Percentiles rank a stretch among this genome's conserved stretches.
Conservation (phyloP, 2,329 filamentous ascomycete species). For the Clathrospora elynae region DNA sequence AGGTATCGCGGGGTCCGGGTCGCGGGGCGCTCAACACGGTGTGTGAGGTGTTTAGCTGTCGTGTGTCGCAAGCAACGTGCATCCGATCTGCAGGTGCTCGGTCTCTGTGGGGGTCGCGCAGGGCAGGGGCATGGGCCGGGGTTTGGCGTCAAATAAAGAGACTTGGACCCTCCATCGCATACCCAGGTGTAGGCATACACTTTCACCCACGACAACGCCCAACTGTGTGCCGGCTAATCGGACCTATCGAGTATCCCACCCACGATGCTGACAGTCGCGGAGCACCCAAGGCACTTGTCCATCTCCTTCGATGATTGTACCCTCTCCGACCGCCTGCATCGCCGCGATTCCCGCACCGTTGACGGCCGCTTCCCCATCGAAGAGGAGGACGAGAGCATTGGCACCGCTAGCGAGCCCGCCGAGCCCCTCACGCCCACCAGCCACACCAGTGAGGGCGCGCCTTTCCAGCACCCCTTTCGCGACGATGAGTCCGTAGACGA, state of each 20-base stretch:
- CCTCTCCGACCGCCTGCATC: constrained; percentile 27
- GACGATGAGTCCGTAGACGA: constrained; percentile 33
- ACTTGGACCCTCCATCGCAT: constrained; percentile 13
- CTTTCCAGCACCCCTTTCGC: constrained; percentile 38
- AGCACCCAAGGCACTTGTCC: constrained; percentile 23
- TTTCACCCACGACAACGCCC: constrained; percentile 6
- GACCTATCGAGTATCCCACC: constrained; percentile 10
- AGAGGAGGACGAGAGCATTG: constrained; percentile 49
- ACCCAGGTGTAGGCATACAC: constrained; percentile 13
- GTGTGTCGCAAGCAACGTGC: constrained; percentile 17
- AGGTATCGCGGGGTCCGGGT: constrained; percentile 9
- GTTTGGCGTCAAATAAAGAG: constrained; percentile 14
- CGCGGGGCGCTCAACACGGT: constrained; percentile 3
- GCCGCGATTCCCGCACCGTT: constrained; percentile 35
- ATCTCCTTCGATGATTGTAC: constrained; percentile 29
- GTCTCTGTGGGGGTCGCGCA: constrained; percentile 27
- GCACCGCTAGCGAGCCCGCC: constrained; percentile 46
- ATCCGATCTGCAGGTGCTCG: constrained; percentile 31
- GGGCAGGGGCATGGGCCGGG: constrained; percentile 18
- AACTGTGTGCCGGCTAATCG: constrained; percentile 12
- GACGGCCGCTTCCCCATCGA: constrained; percentile 41
- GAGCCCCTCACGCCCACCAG: constrained; percentile 49
- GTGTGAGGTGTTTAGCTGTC: constrained; percentile 2
- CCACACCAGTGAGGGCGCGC: constrained; percentile 39
- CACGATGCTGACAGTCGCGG: constrained; percentile 34